These are phyloP conservation scores for Penicillium fuscoglaucum DNA, from an alignment of 2,329 filamentous ascomycete genomes.

Conservation along the genomic window DNA sequence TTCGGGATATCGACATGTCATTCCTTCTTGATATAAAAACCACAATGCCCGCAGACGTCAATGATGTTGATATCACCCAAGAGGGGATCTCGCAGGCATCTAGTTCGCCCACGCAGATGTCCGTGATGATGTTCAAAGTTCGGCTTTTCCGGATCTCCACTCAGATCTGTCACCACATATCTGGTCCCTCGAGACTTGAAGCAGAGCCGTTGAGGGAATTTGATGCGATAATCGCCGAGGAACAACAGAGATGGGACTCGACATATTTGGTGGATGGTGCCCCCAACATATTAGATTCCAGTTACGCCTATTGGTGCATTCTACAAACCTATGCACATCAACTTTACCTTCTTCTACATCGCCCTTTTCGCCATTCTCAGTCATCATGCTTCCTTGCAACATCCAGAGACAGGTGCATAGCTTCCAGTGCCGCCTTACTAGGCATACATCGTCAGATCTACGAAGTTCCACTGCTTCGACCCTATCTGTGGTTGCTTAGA, in stretches of 20 bases:
- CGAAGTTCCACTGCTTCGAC: constrained; percentile 20
- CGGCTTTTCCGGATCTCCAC: constrained; percentile 31
- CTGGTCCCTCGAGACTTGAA: constrained; percentile 12
- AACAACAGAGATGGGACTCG: constrained; percentile 23
- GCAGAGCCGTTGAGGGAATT: constrained; percentile 7
- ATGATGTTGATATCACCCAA: constrained; percentile 24
- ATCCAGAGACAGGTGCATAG: constrained; percentile 24
- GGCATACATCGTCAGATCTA: constrained; percentile 25
- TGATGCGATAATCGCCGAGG: constrained; percentile 17
- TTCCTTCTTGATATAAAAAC: constrained; percentile 27
- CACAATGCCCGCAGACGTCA: constrained; percentile 26
- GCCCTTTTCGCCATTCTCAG: constrained; percentile 20
- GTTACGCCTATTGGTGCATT: constrained; percentile 32
- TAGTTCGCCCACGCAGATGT: constrained; percentile 33
- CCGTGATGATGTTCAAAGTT: constrained; percentile 33
- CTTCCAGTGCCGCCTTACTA: constrained; percentile 23
- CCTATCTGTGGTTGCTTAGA: constrained; percentile 29
- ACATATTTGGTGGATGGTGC: constrained; percentile 17
- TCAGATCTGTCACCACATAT: constrained; percentile 27
- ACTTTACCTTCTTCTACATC: constrained; percentile 32
- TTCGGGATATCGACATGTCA: constrained; percentile 25
- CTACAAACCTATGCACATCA: constrained; percentile 35
- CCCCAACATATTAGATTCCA: constrained; percentile 21
- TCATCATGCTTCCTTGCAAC: constrained; percentile 1
- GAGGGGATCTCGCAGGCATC: constrained; percentile 12